phyloP scores from a whole-genome alignment of 2,329 filamentous ascomycete genomes.

The Beauveria brongniartii region DNA sequence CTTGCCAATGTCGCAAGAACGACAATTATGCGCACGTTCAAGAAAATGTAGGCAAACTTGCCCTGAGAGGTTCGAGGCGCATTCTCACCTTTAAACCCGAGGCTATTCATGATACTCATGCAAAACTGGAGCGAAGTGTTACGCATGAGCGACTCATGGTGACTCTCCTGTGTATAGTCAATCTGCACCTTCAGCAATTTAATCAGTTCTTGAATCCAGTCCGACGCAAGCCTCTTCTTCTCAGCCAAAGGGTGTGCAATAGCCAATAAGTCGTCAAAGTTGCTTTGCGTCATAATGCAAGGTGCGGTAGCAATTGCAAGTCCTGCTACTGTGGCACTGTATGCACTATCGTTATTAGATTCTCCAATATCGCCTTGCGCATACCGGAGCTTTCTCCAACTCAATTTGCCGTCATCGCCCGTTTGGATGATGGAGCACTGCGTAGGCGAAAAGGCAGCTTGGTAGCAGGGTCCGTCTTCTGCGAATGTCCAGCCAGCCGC shows the following conservation, averaged over 20 bases:
- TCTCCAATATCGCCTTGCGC: constrained; percentile 39
- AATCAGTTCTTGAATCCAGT: constrained; percentile 60
- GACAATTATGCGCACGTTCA: constrained; percentile 67
- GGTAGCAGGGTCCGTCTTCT: constrained; percentile 54
- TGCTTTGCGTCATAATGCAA: constrained; percentile 35
- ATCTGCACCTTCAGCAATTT: constrained; percentile 63
- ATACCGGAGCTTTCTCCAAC: constrained; percentile 50
- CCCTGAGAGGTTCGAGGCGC: constrained; percentile 56
- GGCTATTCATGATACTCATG: constrained; percentile 68
- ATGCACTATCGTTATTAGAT: constrained; percentile 43
- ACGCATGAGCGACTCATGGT: constrained; percentile 63
- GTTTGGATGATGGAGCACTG: constrained; percentile 51
- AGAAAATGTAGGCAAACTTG: constrained; percentile 65
- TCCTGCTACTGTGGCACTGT: constrained; percentile 52
- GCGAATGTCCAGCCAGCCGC: constrained; percentile 72
- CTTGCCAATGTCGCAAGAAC: constrained; percentile 57
- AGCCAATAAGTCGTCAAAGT: constrained; percentile 65
- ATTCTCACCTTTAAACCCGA: constrained; percentile 63
- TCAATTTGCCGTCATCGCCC: constrained; percentile 48
- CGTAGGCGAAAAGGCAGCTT: constrained; percentile 54
- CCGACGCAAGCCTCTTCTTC: constrained; percentile 42
- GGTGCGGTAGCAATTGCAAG: constrained; percentile 46
- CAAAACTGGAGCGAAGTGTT: constrained; percentile 67
- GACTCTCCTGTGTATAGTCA: constrained; percentile 72
- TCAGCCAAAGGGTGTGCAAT: constrained; percentile 45